These are phyloP conservation scores for Trichomonas gallinae DNA, from an alignment of 208 protist genomes.

Conservation along the genomic window DNA sequence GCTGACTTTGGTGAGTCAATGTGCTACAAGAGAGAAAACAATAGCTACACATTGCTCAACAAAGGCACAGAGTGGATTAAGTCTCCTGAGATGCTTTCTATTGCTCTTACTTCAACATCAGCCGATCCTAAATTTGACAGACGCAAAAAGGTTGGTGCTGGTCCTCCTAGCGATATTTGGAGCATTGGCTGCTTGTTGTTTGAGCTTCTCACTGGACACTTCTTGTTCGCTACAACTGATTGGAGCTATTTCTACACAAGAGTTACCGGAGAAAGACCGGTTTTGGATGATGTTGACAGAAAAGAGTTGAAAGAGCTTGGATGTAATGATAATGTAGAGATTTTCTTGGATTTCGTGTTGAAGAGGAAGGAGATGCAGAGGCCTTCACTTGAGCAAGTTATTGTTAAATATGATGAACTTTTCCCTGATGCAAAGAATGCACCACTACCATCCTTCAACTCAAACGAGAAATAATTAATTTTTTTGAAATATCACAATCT, in stretches of 20 bases:
- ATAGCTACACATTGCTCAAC: neutral
- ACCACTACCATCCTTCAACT: neutral
- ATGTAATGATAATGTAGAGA: neutral
- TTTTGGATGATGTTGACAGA: neutral
- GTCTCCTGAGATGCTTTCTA: neutral
- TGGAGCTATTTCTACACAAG: constrained; percentile 11
- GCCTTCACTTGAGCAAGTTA: neutral
- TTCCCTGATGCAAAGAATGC: neutral
- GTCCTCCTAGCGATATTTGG: constrained; percentile 29
- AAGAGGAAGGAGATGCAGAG: neutral
- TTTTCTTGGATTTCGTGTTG: neutral
- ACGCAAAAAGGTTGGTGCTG: constrained; percentile 15
- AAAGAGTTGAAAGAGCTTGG: neutral
- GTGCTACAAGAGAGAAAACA: neutral
- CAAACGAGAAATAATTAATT: no score
- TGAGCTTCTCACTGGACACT: constrained; percentile 32
- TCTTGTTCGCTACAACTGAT: constrained; percentile 24
- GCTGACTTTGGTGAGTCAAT: constrained; percentile 11
- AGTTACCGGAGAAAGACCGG: neutral
- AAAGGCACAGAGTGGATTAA: constrained; percentile 21
- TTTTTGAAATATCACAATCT: no score
- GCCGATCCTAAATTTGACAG: neutral
- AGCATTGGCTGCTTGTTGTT: constrained; percentile 33
- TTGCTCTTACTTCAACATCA: neutral
- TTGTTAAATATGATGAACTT: neutral